Percentiles rank a stretch among this genome's conserved stretches.
Evolutionary conservation across 2,329 filamentous ascomycete genomes (phyloP).

Genomic region (Venturia effusa): DNA sequence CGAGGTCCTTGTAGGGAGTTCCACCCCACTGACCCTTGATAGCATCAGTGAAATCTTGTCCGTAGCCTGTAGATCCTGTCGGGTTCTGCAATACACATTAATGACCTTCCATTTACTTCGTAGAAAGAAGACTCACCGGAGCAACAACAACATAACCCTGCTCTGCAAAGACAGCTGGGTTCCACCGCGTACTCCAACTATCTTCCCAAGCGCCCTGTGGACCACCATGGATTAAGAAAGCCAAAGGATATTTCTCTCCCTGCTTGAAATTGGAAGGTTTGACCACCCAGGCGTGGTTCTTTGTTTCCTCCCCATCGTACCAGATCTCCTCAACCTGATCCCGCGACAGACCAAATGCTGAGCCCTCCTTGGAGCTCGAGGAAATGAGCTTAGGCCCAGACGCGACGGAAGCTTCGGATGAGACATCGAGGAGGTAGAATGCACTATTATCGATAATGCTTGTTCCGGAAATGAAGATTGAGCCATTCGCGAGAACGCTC

Average conservation of each 20-base stretch:
- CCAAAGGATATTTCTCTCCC: slow-evolving; percentile 64
- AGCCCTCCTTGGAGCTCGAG: slow-evolving; percentile 55
- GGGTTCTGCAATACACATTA: slow-evolving; percentile 44
- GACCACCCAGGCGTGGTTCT: slow-evolving; percentile 60
- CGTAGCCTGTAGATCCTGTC: slow-evolving; percentile 74
- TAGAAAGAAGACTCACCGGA: slow-evolving; percentile 29
- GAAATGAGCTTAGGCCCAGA: slow-evolving; percentile 36
- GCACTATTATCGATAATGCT: slow-evolving; percentile 63
- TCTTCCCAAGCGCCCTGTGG: slow-evolving; percentile 69
- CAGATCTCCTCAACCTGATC: slow-evolving; percentile 52
- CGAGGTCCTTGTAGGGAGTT: slow-evolving; percentile 71
- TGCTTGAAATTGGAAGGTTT: slow-evolving; percentile 54
- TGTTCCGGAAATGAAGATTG: slow-evolving; percentile 54
- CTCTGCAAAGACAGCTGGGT: slow-evolving; percentile 75
- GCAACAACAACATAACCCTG: slow-evolving; percentile 76
- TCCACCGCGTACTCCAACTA: slow-evolving; percentile 74
- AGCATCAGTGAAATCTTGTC: slow-evolving; percentile 63
- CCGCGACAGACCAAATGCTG: slow-evolving; percentile 53
- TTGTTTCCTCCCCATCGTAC: slow-evolving; percentile 54
- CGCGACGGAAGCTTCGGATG: slow-evolving; percentile 16
- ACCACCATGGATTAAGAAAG: slow-evolving; percentile 73
- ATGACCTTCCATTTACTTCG: neutral
- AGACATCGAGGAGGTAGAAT: slow-evolving; percentile 46
- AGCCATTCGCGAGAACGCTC: slow-evolving; percentile 37
- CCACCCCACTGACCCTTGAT: slow-evolving; percentile 79